Percentiles rank a stretch among this genome's conserved stretches.
Evolutionary conservation across 352 stramenopile genomes (phyloP).

Genomic region (Pelagophyceae sp.): DNA sequence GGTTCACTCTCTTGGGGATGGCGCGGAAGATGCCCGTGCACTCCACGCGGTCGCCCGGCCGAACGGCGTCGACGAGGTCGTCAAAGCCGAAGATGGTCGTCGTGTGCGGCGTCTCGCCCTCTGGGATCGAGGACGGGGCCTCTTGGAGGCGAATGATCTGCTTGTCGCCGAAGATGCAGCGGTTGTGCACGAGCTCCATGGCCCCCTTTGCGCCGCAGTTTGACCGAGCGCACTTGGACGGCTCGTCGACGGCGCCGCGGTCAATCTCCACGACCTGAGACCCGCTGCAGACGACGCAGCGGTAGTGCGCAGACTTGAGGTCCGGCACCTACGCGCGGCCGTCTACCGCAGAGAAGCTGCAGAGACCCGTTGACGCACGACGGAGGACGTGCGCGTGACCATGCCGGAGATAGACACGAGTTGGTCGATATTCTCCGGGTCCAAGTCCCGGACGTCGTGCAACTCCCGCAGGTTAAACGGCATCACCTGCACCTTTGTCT

Average conservation of each 20-base stretch:
- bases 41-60: slow-evolving; percentile 84
- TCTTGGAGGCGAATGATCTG: slow-evolving; percentile 96
- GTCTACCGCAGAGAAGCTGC: too few species aligned
- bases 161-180: slow-evolving; percentile 95
- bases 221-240: slow-evolving; percentile 54
- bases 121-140: slow-evolving; percentile 91
- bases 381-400: slow-evolving; percentile 86
- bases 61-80: slow-evolving; percentile 90
- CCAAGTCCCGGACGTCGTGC: slow-evolving; percentile 85
- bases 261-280: slow-evolving; percentile 82
- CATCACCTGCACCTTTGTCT: slow-evolving; percentile 76
- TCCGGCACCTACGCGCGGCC: too few species aligned
- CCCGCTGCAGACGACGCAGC: slow-evolving; percentile 82
- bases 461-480: slow-evolving; percentile 89
- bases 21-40: slow-evolving; percentile 95
- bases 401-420: slow-evolving; percentile 79
- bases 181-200: slow-evolving; percentile 94
- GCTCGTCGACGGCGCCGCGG: slow-evolving; percentile 88
- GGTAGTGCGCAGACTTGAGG: slow-evolving; percentile 93
- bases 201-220: slow-evolving; percentile 75
- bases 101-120: slow-evolving; percentile 94
- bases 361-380: too few species aligned
- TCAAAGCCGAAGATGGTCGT: slow-evolving; percentile 96
- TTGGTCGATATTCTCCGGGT: slow-evolving; percentile 92
- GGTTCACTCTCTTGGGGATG: slow-evolving; percentile 82